phyloP scores from a whole-genome alignment of 345 rosid species.

The Arabidopsis arenosa region DNA sequence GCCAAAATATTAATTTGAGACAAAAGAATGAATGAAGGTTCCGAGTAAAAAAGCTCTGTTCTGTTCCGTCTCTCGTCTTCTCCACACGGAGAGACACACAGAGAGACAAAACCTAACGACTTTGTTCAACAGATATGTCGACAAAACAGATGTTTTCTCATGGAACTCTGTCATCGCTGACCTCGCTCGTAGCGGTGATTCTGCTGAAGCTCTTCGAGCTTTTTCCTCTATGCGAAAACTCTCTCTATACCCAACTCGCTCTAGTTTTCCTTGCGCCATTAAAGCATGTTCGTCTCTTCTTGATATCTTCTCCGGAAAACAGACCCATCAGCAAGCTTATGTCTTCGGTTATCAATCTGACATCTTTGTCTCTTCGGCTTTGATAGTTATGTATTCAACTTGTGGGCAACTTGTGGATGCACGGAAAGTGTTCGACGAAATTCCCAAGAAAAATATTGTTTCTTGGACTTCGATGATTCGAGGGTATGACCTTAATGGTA shows the following conservation, averaged over 20 bases:
- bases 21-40: constrained; percentile 52
- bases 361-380: constrained; percentile 77
- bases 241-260: constrained; percentile 70
- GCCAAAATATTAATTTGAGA: background rate
- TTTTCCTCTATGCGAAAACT: constrained; percentile 83
- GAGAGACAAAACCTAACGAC: constrained; percentile 59
- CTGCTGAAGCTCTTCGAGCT: constrained; percentile 74
- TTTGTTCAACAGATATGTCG: constrained; percentile 72
- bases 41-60: constrained; percentile 26
- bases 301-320: constrained; percentile 74
- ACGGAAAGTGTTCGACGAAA: constrained; percentile 74
- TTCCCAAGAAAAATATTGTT: constrained; percentile 68
- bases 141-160: constrained; percentile 68
- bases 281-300: constrained; percentile 82
- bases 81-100: constrained; percentile 44
- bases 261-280: constrained; percentile 82
- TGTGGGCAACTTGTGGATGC: constrained; percentile 69
- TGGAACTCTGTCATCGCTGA: constrained; percentile 93
- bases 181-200: constrained; percentile 79
- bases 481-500: constrained; percentile 70
- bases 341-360: constrained; percentile 70
- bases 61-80: constrained; percentile 26
- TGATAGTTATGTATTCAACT: constrained; percentile 74
- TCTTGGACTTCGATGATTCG: constrained; percentile 88
- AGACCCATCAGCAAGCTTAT: constrained; percentile 83